These are phyloP conservation scores for Xylaria curta DNA, from an alignment of 495 filamentous ascomycete genomes.

Conservation along the genomic window DNA sequence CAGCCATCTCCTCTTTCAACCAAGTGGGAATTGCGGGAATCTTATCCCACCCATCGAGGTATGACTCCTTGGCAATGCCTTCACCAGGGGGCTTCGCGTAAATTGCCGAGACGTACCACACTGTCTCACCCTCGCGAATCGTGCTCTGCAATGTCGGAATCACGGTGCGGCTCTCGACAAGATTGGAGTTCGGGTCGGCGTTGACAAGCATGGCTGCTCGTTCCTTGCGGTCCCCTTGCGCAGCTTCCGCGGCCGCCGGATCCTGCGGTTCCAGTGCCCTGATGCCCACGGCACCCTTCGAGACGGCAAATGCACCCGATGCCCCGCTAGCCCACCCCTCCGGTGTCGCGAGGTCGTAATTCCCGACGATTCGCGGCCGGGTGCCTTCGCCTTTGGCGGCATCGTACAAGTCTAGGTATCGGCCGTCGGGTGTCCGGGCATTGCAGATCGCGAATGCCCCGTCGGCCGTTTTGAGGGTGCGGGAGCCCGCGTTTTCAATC, in stretches of 20 bases:
- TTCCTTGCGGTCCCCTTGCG: conserved; percentile 49
- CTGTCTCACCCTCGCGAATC: conserved; percentile 50
- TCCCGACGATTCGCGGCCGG: conserved; percentile 58
- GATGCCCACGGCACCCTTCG: conserved; percentile 73
- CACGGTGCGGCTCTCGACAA: conserved; percentile 71
- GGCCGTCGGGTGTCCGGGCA: conserved; percentile 61
- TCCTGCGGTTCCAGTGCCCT: conserved; percentile 57
- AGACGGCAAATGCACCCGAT: conserved; percentile 67
- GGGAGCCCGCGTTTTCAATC: conserved; percentile 54
- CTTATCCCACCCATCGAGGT: conserved; percentile 61
- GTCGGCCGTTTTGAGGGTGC: conserved; percentile 70
- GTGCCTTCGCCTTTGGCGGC: conserved; percentile 52
- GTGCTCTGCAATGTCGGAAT: conserved; percentile 69
- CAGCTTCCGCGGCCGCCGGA: conserved; percentile 32
- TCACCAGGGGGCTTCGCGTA: conserved; percentile 57
- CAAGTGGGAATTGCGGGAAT: conserved; percentile 61
- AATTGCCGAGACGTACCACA: conserved; percentile 58
- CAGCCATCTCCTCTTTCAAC: conserved; percentile 56
- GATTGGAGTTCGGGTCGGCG: conserved; percentile 79
- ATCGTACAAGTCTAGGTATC: conserved; percentile 62
- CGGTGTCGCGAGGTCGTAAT: conserved; percentile 58
- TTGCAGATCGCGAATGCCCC: conserved; percentile 75
- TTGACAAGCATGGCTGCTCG: conserved; percentile 67
- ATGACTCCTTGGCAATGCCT: conserved; percentile 45
- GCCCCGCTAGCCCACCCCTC: conserved; percentile 62